These are phyloP conservation scores for Tolypocladium inflatum DNA, from an alignment of 2,329 filamentous ascomycete species.

Conservation along the genomic window DNA sequence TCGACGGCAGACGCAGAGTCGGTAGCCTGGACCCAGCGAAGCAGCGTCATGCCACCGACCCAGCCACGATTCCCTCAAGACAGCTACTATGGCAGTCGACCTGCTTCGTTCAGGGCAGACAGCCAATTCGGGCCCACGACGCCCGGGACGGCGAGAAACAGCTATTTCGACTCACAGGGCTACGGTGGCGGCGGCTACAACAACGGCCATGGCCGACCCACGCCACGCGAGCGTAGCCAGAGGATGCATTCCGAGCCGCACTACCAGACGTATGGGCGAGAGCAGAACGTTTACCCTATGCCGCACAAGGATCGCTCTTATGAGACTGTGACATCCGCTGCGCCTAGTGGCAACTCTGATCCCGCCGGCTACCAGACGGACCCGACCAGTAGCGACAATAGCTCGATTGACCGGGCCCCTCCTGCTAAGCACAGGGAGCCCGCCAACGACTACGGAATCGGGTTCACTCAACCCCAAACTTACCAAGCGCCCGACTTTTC, in stretches of 20 bases:
- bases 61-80: slow-evolving; percentile 40
- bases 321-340: slow-evolving; percentile 75
- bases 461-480: slow-evolving; percentile 33
- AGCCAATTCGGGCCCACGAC: slow-evolving; percentile 28
- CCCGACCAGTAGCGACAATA: slow-evolving; percentile 81
- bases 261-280: slow-evolving; percentile 25
- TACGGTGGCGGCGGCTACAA: slow-evolving; percentile 10
- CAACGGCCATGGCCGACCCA: slow-evolving; percentile 1
- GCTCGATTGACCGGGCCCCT: slow-evolving; percentile 70
- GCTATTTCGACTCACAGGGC: slow-evolving; percentile 33
- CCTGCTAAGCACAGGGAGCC: slow-evolving; percentile 44
- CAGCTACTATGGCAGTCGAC: slow-evolving; percentile 39
- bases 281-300: slow-evolving; percentile 40
- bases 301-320: slow-evolving; percentile 69
- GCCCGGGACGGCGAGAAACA: slow-evolving; percentile 25
- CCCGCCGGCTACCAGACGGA: slow-evolving; percentile 75
- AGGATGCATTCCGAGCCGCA: slow-evolving; percentile 39
- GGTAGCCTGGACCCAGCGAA: slow-evolving; percentile 44
- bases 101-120: slow-evolving; percentile 29
- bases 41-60: slow-evolving; percentile 46
- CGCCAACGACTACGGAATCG: slow-evolving; percentile 56
- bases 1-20: slow-evolving; percentile 35
- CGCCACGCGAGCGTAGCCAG: slow-evolving; percentile 17
- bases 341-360: slow-evolving; percentile 65
- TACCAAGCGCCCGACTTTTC: slow-evolving; percentile 32